Evolutionary conservation across 1,284 basidiomycete species (phyloP).

Genomic region (Microbotryomycetes sp.): DNA sequence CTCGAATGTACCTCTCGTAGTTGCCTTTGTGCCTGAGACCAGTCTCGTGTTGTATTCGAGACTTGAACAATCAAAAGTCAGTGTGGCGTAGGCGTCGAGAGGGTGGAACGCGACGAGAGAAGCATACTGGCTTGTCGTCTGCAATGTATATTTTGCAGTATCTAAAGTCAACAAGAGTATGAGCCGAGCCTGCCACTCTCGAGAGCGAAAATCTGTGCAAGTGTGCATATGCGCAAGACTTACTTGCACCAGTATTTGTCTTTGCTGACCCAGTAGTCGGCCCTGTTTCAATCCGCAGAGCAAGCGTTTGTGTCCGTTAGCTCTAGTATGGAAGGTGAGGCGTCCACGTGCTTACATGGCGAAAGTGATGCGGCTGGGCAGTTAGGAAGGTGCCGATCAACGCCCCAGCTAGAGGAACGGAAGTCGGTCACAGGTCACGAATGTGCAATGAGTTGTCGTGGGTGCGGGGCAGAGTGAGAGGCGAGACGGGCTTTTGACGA

Average conservation of each 20-base stretch:
- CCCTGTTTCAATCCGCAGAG: slow-evolving; percentile 20
- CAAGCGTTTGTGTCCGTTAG: no score
- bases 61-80: slow-evolving; percentile 47
- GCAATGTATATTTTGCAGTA: slow-evolving; percentile 87
- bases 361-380: no score
- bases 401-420: no score
- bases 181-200: neutral
- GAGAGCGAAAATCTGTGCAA: no score
- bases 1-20: slow-evolving; percentile 80
- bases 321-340: no score
- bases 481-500: no score
- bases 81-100: neutral
- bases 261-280: slow-evolving; percentile 46
- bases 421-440: no score
- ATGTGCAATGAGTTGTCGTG: no score
- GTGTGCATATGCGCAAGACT: no score
- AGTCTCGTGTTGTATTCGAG: slow-evolving; percentile 83
- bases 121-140: slow-evolving; percentile 69
- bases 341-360: no score
- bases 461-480: no score
- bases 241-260: slow-evolving; percentile 49
- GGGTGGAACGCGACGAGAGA: neutral
- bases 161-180: slow-evolving; percentile 43
- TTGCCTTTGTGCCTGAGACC: slow-evolving; percentile 92
- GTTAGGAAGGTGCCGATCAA: no score